A percentile compares a stretch with the other conserved stretches of the same genome.
Conservation (phyloP, 176 grass and related monocot species). For the Juncus effusus region DNA sequence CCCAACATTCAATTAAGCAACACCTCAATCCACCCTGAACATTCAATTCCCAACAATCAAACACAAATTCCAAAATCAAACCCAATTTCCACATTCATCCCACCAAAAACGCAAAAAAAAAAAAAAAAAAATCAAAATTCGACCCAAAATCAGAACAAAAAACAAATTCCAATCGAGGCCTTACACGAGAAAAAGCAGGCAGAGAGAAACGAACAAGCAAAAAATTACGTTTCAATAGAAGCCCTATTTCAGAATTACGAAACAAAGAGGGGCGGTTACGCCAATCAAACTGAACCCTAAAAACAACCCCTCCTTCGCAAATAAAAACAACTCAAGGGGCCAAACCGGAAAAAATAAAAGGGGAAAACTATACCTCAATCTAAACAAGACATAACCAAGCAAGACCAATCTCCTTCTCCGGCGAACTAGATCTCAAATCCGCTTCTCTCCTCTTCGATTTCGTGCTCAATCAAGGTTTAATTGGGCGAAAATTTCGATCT, state of each 20-base stretch:
- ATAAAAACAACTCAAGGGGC: not conserved
- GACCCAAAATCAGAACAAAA: not conserved
- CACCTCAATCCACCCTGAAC: too few species aligned
- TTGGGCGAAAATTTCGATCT: too few species aligned
- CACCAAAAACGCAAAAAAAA: too few species aligned
- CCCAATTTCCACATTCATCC: constrained; percentile 11
- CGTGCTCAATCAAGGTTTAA: too few species aligned
- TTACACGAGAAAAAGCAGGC: not conserved
- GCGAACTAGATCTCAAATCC: not conserved
- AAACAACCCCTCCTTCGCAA: not conserved
- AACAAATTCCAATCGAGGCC: not conserved
- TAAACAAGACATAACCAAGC: too few species aligned
- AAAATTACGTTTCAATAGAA: not conserved
- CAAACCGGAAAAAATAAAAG: not conserved
- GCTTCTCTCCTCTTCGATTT: too few species aligned
- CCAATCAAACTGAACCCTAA: too few species aligned
- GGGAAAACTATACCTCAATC: too few species aligned
- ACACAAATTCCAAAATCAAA: not conserved
- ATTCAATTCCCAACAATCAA: constrained; percentile 1
- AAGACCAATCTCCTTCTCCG: not conserved
- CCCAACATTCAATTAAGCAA: too few species aligned
- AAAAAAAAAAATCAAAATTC: not conserved
- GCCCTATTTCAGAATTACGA: not conserved
- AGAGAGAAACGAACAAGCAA: not conserved
- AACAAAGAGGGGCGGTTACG: not conserved